Percentiles rank a stretch among this genome's conserved stretches.
These are phyloP conservation scores for Taxillus chinensis DNA, from an alignment of 164 flowering plant species.

Conservation along the genomic window DNA sequence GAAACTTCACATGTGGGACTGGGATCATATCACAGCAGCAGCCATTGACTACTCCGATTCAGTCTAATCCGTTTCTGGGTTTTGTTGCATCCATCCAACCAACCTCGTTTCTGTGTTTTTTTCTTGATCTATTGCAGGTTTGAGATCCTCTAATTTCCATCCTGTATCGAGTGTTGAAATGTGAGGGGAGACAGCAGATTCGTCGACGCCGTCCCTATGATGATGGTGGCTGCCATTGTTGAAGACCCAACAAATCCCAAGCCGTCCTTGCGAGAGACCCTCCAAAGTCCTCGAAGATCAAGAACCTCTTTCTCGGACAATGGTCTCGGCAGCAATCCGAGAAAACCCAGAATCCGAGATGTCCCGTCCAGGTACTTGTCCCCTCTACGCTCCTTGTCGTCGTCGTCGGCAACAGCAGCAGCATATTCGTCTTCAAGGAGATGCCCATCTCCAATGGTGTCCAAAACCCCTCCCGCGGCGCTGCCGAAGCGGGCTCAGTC, in stretches of 20 bases:
- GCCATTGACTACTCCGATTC: too few species aligned
- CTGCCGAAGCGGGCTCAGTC: constrained; percentile 54
- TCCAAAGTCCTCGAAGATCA: constrained; percentile 15
- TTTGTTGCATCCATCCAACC: too few species aligned
- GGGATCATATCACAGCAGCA: too few species aligned
- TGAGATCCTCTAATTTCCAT: background rate
- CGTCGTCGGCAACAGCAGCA: too few species aligned
- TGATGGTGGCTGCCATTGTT: constrained; percentile 74
- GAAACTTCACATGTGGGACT: too few species aligned
- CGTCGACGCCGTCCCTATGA: constrained; percentile 9
- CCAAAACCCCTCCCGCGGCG: constrained; percentile 25
- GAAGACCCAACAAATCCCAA: constrained; percentile 19
- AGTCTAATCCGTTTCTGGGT: too few species aligned
- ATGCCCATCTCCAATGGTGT: constrained; percentile 52
- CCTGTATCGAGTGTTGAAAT: constrained; percentile 10
- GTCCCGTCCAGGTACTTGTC: constrained; percentile 76
- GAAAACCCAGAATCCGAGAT: constrained; percentile 50
- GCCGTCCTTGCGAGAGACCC: constrained; percentile 7
- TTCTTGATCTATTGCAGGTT: constrained; percentile 14
- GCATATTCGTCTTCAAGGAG: constrained; percentile 23
- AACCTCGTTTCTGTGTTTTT: background rate
- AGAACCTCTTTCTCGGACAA: constrained; percentile 39
- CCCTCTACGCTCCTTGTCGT: constrained; percentile 41
- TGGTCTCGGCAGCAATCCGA: constrained; percentile 12
- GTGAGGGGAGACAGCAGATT: constrained; percentile 10